Evolutionary conservation across 129 eudicot genomes (phyloP).

Genomic region (Sambucus nigra): DNA sequence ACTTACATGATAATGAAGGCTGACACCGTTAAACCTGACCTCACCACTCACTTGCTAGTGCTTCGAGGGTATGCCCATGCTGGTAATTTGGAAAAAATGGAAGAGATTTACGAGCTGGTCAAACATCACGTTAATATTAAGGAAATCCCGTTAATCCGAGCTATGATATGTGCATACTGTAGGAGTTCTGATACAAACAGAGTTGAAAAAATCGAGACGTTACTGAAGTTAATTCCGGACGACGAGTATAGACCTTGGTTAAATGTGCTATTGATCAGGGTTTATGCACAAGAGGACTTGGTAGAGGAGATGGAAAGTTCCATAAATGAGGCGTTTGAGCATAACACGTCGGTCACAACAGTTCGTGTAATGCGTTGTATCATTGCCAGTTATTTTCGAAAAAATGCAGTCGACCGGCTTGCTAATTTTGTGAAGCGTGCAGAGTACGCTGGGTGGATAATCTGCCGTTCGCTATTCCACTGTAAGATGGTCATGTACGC

Average conservation of each 20-base stretch:
- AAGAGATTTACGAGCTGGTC: constrained; percentile 45
- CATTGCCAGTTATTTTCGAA: constrained; percentile 36
- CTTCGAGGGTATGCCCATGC: constrained; percentile 85
- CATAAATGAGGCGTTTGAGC: constrained; percentile 61
- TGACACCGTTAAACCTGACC: constrained; percentile 36
- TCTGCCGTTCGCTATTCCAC: constrained; percentile 60
- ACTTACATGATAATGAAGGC: constrained; percentile 39
- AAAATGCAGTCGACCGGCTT: constrained; percentile 57
- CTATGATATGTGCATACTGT: constrained; percentile 76
- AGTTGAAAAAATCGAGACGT: constrained; percentile 44
- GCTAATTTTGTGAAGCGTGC: constrained; percentile 56
- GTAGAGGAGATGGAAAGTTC: constrained; percentile 60
- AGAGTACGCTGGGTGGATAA: constrained; percentile 65
- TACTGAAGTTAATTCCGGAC: constrained; percentile 49
- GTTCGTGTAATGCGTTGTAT: constrained; percentile 40
- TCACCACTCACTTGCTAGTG: constrained; percentile 51
- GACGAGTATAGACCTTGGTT: constrained; percentile 68
- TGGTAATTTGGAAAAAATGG: constrained; percentile 72
- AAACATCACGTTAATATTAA: constrained; percentile 22
- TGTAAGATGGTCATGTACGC: constrained; percentile 64
- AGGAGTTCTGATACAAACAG: constrained; percentile 29
- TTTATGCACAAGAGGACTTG: constrained; percentile 66
- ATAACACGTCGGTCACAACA: constrained; percentile 33
- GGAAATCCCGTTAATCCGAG: constrained; percentile 31
- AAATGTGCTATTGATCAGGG: constrained; percentile 48